phyloP scores from a whole-genome alignment of 352 stramenopile genomes.

The Phytophthora sansomeana region DNA sequence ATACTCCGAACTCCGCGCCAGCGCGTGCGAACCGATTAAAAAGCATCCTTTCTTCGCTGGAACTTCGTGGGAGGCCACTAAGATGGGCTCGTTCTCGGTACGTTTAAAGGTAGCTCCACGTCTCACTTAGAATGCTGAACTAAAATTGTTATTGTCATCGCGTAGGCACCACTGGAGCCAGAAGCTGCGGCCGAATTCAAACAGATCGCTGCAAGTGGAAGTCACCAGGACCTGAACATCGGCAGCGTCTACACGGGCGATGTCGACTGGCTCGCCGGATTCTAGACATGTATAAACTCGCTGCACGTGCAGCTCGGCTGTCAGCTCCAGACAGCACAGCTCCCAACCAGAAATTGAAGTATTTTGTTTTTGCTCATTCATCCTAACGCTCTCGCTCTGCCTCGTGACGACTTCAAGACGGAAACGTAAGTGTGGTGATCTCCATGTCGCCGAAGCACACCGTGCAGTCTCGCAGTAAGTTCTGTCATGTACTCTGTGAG shows the following conservation, averaged over 20 bases:
- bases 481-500: conserved; percentile 22
- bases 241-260: conserved; percentile 76
- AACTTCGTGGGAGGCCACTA: conserved; percentile 84
- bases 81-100: conserved; percentile 84
- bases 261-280: conserved; percentile 78
- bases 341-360: conserved; percentile 32
- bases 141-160: conserved; percentile 5
- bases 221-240: conserved; percentile 71
- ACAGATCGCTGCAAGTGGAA: conserved; percentile 65
- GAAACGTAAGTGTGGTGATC: conserved; percentile 37
- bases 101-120: conserved; percentile 18
- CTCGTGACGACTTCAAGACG: conserved; percentile 19
- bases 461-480: conserved; percentile 48
- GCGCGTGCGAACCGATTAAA: conserved; percentile 78
- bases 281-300: conserved; percentile 54
- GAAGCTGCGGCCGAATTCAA: conserved; percentile 78
- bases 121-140: too few relatives aligned
- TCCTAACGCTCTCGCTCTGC: not conserved
- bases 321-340: conserved; percentile 1
- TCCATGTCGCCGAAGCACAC: conserved; percentile 60
- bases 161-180: conserved; percentile 76
- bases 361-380: conserved; percentile 38
- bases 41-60: conserved; percentile 86
- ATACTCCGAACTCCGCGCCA: conserved; percentile 56
- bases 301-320: conserved; percentile 5